Evolutionary conservation across 208 protist genomes (phyloP).

Genomic region (Crithidia mellificae): DNA sequence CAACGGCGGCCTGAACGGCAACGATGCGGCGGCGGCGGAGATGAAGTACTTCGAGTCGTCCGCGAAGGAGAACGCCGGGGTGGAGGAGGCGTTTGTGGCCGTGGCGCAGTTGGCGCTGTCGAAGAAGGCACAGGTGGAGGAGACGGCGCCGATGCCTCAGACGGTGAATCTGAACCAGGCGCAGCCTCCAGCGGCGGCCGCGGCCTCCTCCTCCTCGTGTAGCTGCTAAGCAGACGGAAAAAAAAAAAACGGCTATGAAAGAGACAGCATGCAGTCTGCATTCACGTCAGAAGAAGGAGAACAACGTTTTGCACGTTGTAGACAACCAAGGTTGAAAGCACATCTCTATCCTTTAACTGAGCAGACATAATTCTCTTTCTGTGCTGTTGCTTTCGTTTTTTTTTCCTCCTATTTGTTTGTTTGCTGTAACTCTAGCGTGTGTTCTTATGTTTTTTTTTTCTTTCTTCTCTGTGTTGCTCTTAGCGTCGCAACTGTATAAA

Average conservation of each 20-base stretch:
- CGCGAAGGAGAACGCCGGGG: constrained; percentile 98
- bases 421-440: too few species aligned
- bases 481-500: too few species aligned
- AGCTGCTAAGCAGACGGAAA: constrained; percentile 18
- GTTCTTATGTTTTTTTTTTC: too few species aligned
- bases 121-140: constrained; percentile 65
- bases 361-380: too few species aligned
- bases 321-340: too few species aligned
- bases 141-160: constrained; percentile 59
- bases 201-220: constrained; percentile 34
- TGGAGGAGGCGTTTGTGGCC: constrained; percentile 97
- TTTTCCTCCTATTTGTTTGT: not conserved
- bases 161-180: constrained; percentile 69
- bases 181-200: constrained; percentile 21
- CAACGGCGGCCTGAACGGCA: constrained; percentile 11
- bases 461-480: not conserved
- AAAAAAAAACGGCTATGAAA: constrained; percentile 7
- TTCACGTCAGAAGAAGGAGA: too few species aligned
- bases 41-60: constrained; percentile 98
- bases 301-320: too few species aligned
- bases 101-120: constrained; percentile 75
- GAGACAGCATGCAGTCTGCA: too few species aligned
- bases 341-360: not conserved
- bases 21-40: constrained; percentile 23
- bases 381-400: not conserved